phyloP scores from a whole-genome alignment of 2,329 filamentous ascomycete genomes.

The Fonsecaea pedrosoi region DNA sequence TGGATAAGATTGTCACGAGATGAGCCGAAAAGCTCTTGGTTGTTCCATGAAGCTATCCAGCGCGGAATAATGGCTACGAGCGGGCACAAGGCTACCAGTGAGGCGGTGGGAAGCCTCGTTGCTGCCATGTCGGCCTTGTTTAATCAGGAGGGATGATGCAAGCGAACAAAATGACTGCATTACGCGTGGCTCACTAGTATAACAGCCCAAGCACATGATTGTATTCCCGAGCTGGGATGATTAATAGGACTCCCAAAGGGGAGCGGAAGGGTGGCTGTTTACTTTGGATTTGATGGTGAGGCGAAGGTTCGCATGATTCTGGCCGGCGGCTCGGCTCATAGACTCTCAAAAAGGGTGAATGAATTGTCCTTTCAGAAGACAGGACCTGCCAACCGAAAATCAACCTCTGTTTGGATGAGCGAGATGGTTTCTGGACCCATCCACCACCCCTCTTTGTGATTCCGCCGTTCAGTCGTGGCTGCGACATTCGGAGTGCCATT shows the following conservation, averaged over 20 bases:
- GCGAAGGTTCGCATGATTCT: neutral
- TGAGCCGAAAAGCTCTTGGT: conserved; percentile 2
- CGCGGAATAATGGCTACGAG: neutral
- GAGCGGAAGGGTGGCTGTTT: neutral
- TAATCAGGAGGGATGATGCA: neutral
- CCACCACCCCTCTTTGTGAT: neutral
- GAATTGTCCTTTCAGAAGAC: neutral
- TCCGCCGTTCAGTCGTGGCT: conserved; percentile 1
- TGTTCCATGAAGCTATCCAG: neutral
- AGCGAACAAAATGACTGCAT: conserved; percentile 1
- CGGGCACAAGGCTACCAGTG: neutral
- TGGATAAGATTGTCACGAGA: conserved; percentile 75
- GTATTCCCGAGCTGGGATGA: neutral
- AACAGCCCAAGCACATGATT: neutral
- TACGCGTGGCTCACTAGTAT: conserved; percentile 1
- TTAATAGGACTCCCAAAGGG: neutral
- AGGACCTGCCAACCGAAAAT: neutral
- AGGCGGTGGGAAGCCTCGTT: conserved; percentile 8
- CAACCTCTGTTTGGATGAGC: neutral
- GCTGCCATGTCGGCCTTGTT: conserved; percentile 7
- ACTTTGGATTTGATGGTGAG: neutral
- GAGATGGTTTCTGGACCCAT: neutral
- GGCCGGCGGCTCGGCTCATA: conserved; percentile 1
- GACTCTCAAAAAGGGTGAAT: neutral
- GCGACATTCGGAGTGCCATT: neutral